Conservation (phyloP, 164 flowering plant genomes). For the Houttuynia cordata region DNA sequence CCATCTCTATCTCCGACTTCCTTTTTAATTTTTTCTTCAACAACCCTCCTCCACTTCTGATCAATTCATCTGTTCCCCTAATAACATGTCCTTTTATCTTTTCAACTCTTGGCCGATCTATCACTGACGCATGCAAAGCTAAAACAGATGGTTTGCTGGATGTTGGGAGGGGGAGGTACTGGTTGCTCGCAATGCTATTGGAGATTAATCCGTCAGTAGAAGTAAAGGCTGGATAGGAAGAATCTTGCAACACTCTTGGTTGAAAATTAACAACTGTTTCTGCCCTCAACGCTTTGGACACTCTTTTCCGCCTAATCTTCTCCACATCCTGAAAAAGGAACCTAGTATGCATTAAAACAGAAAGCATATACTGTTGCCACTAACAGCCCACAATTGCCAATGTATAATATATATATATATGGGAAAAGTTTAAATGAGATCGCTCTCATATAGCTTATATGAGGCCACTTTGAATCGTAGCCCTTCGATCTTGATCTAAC, state of each 20-base stretch:
- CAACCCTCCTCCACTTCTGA: neutral
- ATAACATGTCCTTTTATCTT: constrained; percentile 5
- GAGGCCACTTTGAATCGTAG: too few species aligned
- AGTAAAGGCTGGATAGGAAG: constrained; percentile 1
- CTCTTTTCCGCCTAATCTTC: constrained; percentile 14
- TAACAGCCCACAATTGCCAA: too few species aligned
- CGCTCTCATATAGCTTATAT: too few species aligned
- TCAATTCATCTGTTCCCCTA: neutral
- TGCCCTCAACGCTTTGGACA: constrained; percentile 5
- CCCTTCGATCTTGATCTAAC: too few species aligned
- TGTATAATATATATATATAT: too few species aligned
- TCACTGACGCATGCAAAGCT: neutral
- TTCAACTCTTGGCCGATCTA: constrained; percentile 7
- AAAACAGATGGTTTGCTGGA: neutral
- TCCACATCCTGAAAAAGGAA: constrained; percentile 7
- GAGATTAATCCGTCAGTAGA: constrained; percentile 6
- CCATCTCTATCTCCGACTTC: neutral
- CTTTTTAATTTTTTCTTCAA: neutral
- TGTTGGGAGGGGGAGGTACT: constrained; percentile 1
- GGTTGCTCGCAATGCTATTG: neutral
- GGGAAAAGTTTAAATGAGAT: too few species aligned
- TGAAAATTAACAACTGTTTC: constrained; percentile 4
- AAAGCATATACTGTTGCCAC: too few species aligned
- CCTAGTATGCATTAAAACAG: too few species aligned
- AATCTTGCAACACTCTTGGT: constrained; percentile 8